Evolutionary conservation across 345 rosid species (phyloP).

Genomic region (Lenwebbia sp.): DNA sequence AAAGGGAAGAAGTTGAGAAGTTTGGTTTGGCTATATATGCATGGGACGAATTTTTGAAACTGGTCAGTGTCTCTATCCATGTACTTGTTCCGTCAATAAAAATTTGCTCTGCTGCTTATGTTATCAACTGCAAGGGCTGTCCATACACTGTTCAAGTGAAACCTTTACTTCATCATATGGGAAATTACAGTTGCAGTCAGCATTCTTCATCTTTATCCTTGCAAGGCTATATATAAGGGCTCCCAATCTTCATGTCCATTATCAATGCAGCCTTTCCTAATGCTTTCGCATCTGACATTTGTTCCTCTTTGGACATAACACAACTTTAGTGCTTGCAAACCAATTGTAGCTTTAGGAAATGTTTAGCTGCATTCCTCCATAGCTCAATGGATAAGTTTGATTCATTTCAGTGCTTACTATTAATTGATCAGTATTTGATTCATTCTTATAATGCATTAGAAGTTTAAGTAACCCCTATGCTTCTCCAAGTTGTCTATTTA

Average conservation of each 20-base stretch:
- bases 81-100: neutral
- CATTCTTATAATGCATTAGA: neutral
- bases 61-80: conserved; percentile 27
- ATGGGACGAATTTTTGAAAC: conserved; percentile 77
- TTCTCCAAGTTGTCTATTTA: neutral
- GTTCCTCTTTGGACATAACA: neutral
- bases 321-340: neutral
- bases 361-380: neutral
- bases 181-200: neutral
- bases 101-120: neutral
- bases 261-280: neutral
- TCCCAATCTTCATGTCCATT: neutral
- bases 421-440: neutral
- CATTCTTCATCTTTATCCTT: neutral
- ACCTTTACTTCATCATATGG: neutral
- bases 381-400: neutral
- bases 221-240: neutral
- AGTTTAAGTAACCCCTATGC: neutral
- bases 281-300: neutral
- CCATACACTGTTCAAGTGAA: neutral
- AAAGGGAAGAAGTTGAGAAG: conserved; percentile 54
- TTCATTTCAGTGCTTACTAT: neutral
- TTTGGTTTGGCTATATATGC: conserved; percentile 50
- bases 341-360: neutral
- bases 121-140: neutral